Percentiles rank a stretch among this genome's conserved stretches.
Evolutionary conservation across 345 rosid species (phyloP).

Genomic region (Rhodamnia argentea): DNA sequence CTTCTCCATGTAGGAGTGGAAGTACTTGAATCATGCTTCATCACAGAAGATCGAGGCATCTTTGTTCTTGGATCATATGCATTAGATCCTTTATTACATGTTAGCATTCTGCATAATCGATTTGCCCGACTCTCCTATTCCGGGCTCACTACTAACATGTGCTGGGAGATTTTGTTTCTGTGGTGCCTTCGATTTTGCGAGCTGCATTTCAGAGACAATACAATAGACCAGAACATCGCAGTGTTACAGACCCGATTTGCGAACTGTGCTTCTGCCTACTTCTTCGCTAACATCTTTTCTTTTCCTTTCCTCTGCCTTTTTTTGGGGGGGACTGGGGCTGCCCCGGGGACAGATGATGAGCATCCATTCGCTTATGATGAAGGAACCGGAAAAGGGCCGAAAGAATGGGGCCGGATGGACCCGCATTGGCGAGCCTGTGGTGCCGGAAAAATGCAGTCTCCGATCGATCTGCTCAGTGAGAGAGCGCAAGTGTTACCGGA

Average conservation of each 20-base stretch:
- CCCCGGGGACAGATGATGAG: slow-evolving; percentile 25
- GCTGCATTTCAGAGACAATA: background rate
- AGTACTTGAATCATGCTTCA: background rate
- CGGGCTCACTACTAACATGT: background rate
- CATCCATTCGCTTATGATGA: slow-evolving; percentile 21
- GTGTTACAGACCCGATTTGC: background rate
- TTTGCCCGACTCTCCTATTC: background rate
- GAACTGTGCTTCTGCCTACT: background rate
- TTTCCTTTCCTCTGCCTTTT: background rate
- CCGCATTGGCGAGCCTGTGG: slow-evolving; percentile 45
- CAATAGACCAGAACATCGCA: background rate
- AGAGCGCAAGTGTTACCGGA: slow-evolving; percentile 10
- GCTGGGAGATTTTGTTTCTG: background rate
- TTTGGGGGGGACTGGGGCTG: background rate
- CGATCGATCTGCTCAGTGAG: slow-evolving; percentile 32
- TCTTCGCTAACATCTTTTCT: background rate
- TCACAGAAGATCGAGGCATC: background rate
- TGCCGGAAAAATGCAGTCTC: slow-evolving; percentile 54
- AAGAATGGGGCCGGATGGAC: slow-evolving; percentile 31
- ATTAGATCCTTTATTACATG: background rate
- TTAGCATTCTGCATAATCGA: background rate
- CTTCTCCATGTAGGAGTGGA: background rate
- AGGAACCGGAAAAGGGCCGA: slow-evolving; percentile 34
- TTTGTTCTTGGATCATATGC: background rate
- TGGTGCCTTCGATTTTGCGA: background rate